Evolutionary conservation across 2,329 filamentous ascomycete species (phyloP), one percentile per base, ranked within the genome.

Genomic region (Aspergillus udagawae): DNA sequence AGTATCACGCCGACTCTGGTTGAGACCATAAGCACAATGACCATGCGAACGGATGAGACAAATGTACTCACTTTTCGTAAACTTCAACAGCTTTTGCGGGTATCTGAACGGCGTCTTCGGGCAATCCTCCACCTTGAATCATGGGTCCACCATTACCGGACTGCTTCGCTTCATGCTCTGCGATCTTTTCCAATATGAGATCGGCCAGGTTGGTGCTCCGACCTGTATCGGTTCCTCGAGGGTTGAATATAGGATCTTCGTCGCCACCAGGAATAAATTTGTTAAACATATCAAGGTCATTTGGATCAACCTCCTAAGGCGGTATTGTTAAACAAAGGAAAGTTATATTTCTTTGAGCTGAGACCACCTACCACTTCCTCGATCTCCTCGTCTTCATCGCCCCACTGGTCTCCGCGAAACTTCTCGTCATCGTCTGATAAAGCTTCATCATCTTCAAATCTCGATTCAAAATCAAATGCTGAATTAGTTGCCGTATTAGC

Each of bases 31-130:
- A n/a, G 29, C 42, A 29, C 41, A n/a, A 42, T 6, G 25, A 41
- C 23, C 12, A 32, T 21, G 8, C 14, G 25, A 7, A 38, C 17
- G 14, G 10, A 17, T 21, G 20, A 27, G 10, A 32, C 14, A 21
- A 50, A n/a, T 32, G 51, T 29, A 65, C 77, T 59, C 78, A 90
- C 86, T 96, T 95, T 60, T 89, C 89, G 74, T 95, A 97, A 17
- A 96, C 93, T 70, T 97, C 93, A 17, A 97, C 83, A 14, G 97
- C 92, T 77, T 96, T 97, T 47, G 88, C 88, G 2, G 92, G 92
- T 52, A 99, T 81, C 71, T 96, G 90, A 51, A 91, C 87, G 21
- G 91, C 89, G 60, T 96, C 92, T 63, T 94, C 89, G 1, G 86
- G 82, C 0, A 82, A 74, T 20, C 82, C 83, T 54, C 84, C 80